phyloP scores from a whole-genome alignment of 352 stramenopile species.

The Elongisporangium anandrum region DNA sequence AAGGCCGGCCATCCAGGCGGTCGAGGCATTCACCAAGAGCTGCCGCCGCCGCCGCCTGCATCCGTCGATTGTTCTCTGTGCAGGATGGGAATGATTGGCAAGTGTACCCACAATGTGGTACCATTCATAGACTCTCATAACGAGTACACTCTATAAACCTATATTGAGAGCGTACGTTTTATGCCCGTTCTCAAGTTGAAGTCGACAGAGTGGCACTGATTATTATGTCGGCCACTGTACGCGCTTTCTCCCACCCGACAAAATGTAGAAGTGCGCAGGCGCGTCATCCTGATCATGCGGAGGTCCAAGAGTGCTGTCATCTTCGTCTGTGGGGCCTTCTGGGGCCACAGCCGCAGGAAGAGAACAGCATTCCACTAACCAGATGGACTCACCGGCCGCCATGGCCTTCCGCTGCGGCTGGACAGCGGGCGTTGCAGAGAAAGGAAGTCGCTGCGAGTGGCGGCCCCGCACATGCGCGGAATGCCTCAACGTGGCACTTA shows the following conservation, averaged over 20 bases:
- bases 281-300: not conserved
- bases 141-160: not conserved
- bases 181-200: not conserved
- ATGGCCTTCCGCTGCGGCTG: slow-evolving; percentile 17
- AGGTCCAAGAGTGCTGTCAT: not conserved
- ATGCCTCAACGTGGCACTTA: slow-evolving; percentile 22
- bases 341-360: not conserved
- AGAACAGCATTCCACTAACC: not conserved
- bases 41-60: no score
- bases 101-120: no score
- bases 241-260: not conserved
- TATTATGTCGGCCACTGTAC: not conserved
- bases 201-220: not conserved
- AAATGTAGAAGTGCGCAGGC: not conserved
- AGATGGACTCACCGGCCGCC: not conserved
- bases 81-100: no score
- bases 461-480: slow-evolving; percentile 27
- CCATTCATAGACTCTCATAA: not conserved
- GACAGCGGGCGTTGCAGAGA: slow-evolving; percentile 12
- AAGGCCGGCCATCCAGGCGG: no score
- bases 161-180: no score
- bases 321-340: not conserved
- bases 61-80: no score
- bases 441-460: slow-evolving; percentile 11
- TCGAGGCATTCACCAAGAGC: no score